A percentile compares a stretch with the other conserved stretches of the same genome.
Evolutionary conservation across 768 basidiomycete genomes (phyloP).

Genomic region (Hemileccinum rubropunctum): DNA sequence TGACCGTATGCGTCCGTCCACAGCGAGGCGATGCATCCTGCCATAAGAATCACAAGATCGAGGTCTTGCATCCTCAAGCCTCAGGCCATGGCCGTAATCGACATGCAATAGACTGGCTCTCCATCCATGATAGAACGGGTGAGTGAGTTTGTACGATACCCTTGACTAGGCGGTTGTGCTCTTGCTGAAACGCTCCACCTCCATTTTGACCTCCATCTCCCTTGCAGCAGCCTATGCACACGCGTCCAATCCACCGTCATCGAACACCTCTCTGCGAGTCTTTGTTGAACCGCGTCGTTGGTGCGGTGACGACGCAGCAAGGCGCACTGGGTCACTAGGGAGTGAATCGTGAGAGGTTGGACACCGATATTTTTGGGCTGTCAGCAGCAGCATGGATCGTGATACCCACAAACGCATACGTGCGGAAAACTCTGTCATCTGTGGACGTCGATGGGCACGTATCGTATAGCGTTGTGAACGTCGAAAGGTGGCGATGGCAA

Average conservation of each 20-base stretch:
- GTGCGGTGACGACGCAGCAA: neutral
- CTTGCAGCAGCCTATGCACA: slow-evolving; percentile 53
- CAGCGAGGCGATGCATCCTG: too few species aligned
- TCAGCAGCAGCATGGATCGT: slow-evolving; percentile 46
- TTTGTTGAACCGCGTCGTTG: slow-evolving; percentile 46
- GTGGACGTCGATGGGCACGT: neutral
- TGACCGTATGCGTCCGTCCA: too few species aligned
- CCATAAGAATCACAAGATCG: too few species aligned
- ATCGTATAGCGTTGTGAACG: slow-evolving; percentile 42
- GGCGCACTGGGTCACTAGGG: slow-evolving; percentile 1
- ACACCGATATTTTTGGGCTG: slow-evolving; percentile 50
- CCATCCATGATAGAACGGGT: neutral
- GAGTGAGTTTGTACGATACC: neutral
- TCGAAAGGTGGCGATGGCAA: slow-evolving; percentile 64
- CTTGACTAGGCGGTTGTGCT: neutral
- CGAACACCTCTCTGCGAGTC: slow-evolving; percentile 55
- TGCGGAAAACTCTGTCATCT: slow-evolving; percentile 60
- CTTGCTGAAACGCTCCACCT: slow-evolving; percentile 42
- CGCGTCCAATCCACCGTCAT: slow-evolving; percentile 52
- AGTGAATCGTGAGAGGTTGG: slow-evolving; percentile 27
- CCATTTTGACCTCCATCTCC: slow-evolving; percentile 58
- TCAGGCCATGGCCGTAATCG: neutral
- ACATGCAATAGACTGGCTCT: neutral
- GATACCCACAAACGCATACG: slow-evolving; percentile 52
- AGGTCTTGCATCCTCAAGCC: too few species aligned